Evolutionary conservation across 1,284 basidiomycete species (phyloP).

Genomic region (Irpex sp.): DNA sequence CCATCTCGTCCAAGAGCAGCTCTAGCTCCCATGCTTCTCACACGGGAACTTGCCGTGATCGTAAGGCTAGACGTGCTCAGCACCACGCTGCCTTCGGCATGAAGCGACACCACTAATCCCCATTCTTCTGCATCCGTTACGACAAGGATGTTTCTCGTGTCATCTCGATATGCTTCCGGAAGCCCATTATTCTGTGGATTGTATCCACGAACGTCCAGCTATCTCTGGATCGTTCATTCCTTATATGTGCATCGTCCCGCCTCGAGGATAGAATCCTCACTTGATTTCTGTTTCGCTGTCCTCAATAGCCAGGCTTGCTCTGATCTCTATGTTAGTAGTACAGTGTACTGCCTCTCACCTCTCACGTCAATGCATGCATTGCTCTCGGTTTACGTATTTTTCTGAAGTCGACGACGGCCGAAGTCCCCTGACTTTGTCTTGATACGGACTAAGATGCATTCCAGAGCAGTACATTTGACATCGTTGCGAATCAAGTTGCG

Average conservation of each 20-base stretch:
- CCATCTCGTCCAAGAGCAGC: constrained; percentile 6
- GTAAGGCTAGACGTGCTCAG: constrained; percentile 11
- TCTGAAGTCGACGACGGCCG: background rate
- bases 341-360: background rate
- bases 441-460: background rate
- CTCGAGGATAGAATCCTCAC: constrained; percentile 15
- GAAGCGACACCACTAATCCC: constrained; percentile 23
- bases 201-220: constrained; percentile 16
- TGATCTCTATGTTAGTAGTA: background rate
- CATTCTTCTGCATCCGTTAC: constrained; percentile 2
- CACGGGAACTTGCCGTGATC: constrained; percentile 18
- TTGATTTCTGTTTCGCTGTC: constrained; percentile 1
- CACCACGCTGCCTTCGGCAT: constrained; percentile 20
- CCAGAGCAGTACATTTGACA: background rate
- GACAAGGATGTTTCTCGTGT: constrained; percentile 2
- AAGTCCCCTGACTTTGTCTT: background rate
- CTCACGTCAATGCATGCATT: constrained; percentile 7
- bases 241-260: background rate
- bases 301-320: background rate
- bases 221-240: background rate
- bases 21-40: constrained; percentile 13
- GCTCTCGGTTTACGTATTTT: constrained; percentile 4
- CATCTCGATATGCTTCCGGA: constrained; percentile 25
- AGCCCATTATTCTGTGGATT: constrained; percentile 22
- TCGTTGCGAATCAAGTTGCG: background rate